Base-by-base conservation (phyloP, 345 rosid genomes). In the Eucalyptus lansdowneana region DNA sequence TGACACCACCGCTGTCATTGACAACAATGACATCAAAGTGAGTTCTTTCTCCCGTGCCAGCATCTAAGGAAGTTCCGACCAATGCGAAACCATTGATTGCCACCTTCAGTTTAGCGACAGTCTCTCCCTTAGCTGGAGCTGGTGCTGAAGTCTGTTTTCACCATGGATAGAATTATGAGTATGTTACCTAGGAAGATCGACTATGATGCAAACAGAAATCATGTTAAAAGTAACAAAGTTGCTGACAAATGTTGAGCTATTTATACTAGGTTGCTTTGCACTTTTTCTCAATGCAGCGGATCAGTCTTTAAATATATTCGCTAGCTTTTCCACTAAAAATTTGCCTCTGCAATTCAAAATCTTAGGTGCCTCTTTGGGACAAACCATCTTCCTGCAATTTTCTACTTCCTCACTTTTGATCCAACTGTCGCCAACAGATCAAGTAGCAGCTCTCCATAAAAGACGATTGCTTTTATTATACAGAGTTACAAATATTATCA, bases 1-100 rank as follows among this genome's bases (percentile, higher is more conserved):
- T 98, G 91, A 98, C 99, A 95, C 99, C 99, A 50, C 97, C 99
- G 53, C 99, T 97, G 98, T 98, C 99, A 60, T 98, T 98, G 92
- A 98, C 95, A 3, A 98, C 98, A 87, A 98, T 22, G 24, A 98
- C 98, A 13, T 98, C 99, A 4, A 98, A 99, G 99, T 7, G 99
- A 98, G 95, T 96, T 92, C 69, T 96, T 93, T 91, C 99, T 94
- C 22, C 98, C 99, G 16, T 97, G 99, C 99, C 99, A 98, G 94
- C 99, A 98, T 89, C 99, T 93, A 25, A 98, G 97, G 92, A 98
- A 97, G 95, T 98, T 98, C 94, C 99, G 93, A 88, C 99, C 99
- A 92, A 98, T 97, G 88, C 99, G 92, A 97, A 98, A 87, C 99
- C 99, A 88, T 98, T 98, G 91, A 98, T 96, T 13, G 99, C 99